These are phyloP conservation scores for Fusarium palustre DNA, from an alignment of 2,329 filamentous ascomycete species.

Conservation along the genomic window DNA sequence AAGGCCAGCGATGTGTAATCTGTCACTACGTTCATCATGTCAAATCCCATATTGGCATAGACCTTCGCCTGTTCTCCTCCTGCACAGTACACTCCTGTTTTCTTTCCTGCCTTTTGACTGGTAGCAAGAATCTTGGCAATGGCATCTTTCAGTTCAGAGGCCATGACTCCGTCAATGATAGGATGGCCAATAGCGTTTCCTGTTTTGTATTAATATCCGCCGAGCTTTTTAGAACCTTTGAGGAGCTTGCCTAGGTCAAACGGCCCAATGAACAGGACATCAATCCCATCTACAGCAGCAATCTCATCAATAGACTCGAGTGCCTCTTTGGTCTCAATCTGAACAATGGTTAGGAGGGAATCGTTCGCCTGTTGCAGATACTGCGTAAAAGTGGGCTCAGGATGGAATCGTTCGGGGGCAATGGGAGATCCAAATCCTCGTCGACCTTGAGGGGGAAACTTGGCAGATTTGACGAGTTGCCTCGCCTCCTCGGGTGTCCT, in stretches of 20 bases:
- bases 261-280: conserved; percentile 73
- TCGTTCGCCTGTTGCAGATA: conserved; percentile 65
- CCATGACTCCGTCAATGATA: conserved; percentile 69
- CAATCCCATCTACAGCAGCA: conserved; percentile 68
- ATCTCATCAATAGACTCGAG: conserved; percentile 71
- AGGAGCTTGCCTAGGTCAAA: conserved; percentile 67
- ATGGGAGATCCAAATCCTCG: conserved; percentile 64
- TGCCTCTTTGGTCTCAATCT: conserved; percentile 75
- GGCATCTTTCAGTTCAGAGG: conserved; percentile 68
- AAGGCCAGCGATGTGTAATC: conserved; percentile 65
- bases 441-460: conserved; percentile 62
- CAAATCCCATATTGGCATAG: conserved; percentile 68
- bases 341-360: conserved; percentile 70
- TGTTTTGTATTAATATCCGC: conserved; percentile 34
- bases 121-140: conserved; percentile 69
- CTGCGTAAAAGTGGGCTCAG: conserved; percentile 58
- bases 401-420: conserved; percentile 57
- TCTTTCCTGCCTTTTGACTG: conserved; percentile 71
- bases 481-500: conserved; percentile 59
- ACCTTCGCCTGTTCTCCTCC: conserved; percentile 66
- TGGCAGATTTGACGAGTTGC: conserved; percentile 60
- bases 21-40: conserved; percentile 70
- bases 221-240: too few relatives aligned
- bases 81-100: conserved; percentile 70
- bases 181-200: conserved; percentile 72